phyloP scores from a whole-genome alignment of 108 stramenopile species.

The Cyclotella sp. region DNA sequence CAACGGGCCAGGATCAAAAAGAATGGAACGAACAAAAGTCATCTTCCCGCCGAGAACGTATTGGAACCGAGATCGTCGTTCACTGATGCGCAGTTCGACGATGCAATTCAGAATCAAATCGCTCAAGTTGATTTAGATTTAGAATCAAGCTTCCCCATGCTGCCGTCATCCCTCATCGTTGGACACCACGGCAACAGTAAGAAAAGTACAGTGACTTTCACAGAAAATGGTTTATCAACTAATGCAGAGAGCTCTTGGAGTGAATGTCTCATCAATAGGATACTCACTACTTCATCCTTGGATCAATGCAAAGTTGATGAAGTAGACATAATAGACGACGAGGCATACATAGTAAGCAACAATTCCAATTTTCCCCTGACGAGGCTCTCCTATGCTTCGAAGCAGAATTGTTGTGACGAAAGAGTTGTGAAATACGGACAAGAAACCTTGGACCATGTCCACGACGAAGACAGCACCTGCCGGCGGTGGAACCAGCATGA shows the following conservation, averaged over 20 bases:
- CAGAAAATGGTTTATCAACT: neutral
- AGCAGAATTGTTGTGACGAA: no score
- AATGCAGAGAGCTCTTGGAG: neutral
- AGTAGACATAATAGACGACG: neutral
- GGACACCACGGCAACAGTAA: neutral
- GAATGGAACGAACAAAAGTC: neutral
- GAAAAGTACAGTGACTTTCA: no score
- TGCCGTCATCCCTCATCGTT: no score
- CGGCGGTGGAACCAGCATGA: neutral
- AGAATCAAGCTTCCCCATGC: slow-evolving; percentile 1
- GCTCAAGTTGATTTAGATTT: neutral
- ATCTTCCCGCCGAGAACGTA: neutral
- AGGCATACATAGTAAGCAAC: neutral
- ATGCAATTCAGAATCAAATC: neutral
- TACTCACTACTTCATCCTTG: neutral
- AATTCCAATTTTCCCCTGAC: slow-evolving; percentile 4
- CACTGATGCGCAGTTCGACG: neutral
- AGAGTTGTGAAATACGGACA: neutral
- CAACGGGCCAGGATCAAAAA: neutral
- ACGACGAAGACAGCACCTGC: no score
- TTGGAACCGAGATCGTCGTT: neutral
- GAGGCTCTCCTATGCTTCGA: neutral
- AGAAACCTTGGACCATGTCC: neutral
- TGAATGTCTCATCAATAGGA: neutral
- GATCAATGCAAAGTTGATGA: neutral